phyloP scores from a whole-genome alignment of 2,329 filamentous ascomycete genomes.

The Truncatella angustata region DNA sequence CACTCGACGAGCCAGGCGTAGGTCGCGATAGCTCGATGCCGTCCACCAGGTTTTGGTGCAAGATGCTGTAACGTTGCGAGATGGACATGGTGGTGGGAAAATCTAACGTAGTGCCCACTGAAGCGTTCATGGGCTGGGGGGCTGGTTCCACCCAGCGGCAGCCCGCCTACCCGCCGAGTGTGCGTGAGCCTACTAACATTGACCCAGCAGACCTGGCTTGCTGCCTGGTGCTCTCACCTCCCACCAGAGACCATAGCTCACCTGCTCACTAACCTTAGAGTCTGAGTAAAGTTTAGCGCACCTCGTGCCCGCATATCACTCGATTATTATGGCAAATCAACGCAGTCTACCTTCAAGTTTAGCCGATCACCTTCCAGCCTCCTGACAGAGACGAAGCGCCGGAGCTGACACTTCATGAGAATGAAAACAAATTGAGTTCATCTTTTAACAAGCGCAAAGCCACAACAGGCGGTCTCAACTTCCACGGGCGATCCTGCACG shows the following conservation, averaged over 20 bases:
- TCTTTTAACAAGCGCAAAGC: not conserved
- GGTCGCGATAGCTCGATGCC: not conserved
- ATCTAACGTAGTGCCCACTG: not conserved
- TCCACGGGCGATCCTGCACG: slow-evolving; percentile 7
- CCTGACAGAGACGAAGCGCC: not conserved
- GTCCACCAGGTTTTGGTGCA: not conserved
- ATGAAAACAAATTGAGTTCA: not conserved
- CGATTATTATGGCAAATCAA: no score
- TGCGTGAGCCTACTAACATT: not conserved
- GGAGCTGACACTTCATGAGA: not conserved
- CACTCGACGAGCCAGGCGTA: not conserved
- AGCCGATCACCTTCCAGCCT: not conserved
- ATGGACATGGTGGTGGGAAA: no score
- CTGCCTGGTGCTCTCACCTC: no score
- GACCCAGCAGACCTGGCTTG: no score
- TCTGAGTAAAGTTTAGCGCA: no score
- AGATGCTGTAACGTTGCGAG: slow-evolving; percentile 4
- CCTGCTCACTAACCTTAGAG: no score
- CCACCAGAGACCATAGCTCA: no score
- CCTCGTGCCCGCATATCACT: no score
- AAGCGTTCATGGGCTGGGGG: not conserved
- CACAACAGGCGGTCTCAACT: not conserved
- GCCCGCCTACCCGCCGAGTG: not conserved
- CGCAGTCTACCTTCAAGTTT: no score
- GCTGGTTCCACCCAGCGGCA: not conserved